These are phyloP conservation scores for Boletales sp. DNA, from an alignment of 768 basidiomycete genomes.

Conservation along the genomic window DNA sequence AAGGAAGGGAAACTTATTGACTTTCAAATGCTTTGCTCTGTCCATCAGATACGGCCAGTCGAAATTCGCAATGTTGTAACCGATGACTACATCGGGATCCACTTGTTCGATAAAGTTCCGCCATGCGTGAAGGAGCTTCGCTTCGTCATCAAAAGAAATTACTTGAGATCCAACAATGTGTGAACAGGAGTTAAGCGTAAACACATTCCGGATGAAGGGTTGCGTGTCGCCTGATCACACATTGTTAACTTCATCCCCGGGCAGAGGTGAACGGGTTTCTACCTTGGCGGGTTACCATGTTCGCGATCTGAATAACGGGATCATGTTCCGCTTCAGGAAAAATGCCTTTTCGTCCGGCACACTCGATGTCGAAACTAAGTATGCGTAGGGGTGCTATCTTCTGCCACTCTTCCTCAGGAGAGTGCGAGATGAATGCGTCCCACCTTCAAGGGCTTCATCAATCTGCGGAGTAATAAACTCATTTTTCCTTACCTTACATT, in stretches of 20 bases:
- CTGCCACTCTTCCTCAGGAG: conserved; percentile 90
- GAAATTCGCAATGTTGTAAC: conserved; percentile 92
- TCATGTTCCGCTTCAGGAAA: conserved; percentile 90
- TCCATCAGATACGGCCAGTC: conserved; percentile 97
- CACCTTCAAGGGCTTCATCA: conserved; percentile 47
- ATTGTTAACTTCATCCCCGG: conserved; percentile 1
- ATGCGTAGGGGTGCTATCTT: conserved; percentile 90
- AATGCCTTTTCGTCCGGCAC: conserved; percentile 95
- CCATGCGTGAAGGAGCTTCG: conserved; percentile 76
- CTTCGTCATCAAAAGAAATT: conserved; percentile 74
- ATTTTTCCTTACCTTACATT: conserved; percentile 54
- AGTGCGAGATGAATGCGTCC: conserved; percentile 82
- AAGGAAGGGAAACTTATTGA: conserved; percentile 62
- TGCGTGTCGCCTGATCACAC: conserved; percentile 73
- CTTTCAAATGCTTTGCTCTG: conserved; percentile 79
- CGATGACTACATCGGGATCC: conserved; percentile 94
- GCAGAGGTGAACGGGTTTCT: neutral
- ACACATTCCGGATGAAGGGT: conserved; percentile 95
- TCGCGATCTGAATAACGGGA: conserved; percentile 98
- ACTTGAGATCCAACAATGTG: conserved; percentile 99
- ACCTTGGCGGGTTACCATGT: conserved; percentile 99
- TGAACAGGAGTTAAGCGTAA: conserved; percentile 91
- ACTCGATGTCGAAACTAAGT: conserved; percentile 98
- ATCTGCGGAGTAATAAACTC: neutral
- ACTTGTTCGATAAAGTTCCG: conserved; percentile 83